Base-by-base conservation (phyloP, 2,329 filamentous ascomycete species). In the Fusarium chlamydosporum region DNA sequence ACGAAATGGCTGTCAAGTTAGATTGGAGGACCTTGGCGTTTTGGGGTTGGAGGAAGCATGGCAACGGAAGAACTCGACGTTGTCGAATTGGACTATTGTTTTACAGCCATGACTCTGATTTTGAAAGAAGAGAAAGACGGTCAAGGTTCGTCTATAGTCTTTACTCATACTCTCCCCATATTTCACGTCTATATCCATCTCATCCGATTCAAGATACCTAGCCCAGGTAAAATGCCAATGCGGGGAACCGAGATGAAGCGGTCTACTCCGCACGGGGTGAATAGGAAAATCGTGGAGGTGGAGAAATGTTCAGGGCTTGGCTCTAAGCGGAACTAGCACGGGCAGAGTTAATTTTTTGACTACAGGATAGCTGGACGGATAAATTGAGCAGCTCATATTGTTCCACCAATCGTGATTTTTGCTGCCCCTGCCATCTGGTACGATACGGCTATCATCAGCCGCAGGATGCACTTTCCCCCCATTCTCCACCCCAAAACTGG, bases 201-300 rank as follows among this genome's bases (percentile, higher is more conserved):
- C n/a, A 7, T 47, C 12, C 45, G n/a, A 26, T 38, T 8, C 34
- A 10, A 38, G 15, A 26, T 50, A 27, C 18, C 16, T 34, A 42
- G 23, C 48, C 33, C 35, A 64, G 45, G 45, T 33, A 43, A 42
- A 43, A 38, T 40, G 9, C 16, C 42, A 40, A 59, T 67, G 67
- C 67, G 67, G 67, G 67, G 67, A 70, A 68, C 60, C 58, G 43
- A 60, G 47, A 35, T 50, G 38, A 56, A 58, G 52, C 47, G 33
- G 66, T 41, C 65, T 70, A 70, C 67, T 70, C 67, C 67, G 67
- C 67, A 70, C 63, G 58, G 67, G 54, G 18, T 46, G 56, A 52
- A 59, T 18, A 35, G 33, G 37, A 27, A 53, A 53, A 65, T 67
- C 62, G 62, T 64, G 67, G 67, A 67, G 67, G 50, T 46, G 60